Conservation (phyloP, 441 rosid species). For the Adansonia rubrostipa region DNA sequence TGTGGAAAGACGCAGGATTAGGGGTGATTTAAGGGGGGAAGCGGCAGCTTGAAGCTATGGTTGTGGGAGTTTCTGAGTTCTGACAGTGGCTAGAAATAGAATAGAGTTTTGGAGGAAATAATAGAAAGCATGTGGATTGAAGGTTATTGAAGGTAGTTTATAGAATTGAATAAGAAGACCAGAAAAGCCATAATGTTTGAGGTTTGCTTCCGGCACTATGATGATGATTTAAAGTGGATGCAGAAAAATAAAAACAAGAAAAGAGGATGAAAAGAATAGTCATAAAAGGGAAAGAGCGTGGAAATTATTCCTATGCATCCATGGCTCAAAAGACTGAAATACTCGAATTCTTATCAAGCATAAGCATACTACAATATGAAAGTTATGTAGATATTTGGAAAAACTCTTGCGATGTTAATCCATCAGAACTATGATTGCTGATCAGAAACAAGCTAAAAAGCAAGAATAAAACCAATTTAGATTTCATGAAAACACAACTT, state of each 20-base stretch:
- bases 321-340: neutral
- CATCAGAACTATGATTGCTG: neutral
- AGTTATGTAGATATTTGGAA: neutral
- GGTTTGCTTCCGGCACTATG: neutral
- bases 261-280: neutral
- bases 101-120: neutral
- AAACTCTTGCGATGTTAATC: neutral
- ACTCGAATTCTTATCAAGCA: neutral
- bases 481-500: neutral
- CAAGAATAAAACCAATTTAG: neutral
- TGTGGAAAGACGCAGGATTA: neutral
- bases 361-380: neutral
- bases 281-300: neutral
- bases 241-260: neutral
- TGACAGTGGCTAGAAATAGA: neutral
- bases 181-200: neutral
- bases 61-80: neutral
- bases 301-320: neutral
- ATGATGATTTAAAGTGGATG: neutral
- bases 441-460: neutral
- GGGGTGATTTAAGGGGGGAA: neutral
- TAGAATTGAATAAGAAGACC: neutral
- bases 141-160: neutral
- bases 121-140: neutral
- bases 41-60: neutral